Percentiles rank a stretch among this genome's conserved stretches.
Conservation (phyloP, 495 filamentous ascomycete genomes). For the Penicillium soppii region DNA sequence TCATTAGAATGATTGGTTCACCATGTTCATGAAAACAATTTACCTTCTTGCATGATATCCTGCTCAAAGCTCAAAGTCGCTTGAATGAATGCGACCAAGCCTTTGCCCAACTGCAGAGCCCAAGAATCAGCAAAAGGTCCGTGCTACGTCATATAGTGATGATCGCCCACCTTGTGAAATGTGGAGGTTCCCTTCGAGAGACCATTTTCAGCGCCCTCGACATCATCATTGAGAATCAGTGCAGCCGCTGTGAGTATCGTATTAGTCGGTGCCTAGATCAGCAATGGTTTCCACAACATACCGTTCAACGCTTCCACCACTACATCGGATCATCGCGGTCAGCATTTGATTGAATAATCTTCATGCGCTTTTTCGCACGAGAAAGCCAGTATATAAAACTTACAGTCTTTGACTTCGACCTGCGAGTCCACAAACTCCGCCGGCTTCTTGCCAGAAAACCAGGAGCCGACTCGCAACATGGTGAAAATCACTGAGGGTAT, state of each 20-base stretch:
- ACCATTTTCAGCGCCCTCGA: slow-evolving; percentile 76
- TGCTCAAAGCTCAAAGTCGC: slow-evolving; percentile 92
- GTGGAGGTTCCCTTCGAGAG: slow-evolving; percentile 74
- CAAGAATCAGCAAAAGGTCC: slow-evolving; percentile 6
- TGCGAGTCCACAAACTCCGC: slow-evolving; percentile 58
- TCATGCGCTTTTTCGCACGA: neutral
- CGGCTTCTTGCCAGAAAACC: slow-evolving; percentile 56
- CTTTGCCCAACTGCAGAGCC: slow-evolving; percentile 65
- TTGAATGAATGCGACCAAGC: slow-evolving; percentile 78
- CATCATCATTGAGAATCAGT: slow-evolving; percentile 90
- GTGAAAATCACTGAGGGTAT: slow-evolving; percentile 1
- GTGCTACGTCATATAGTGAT: slow-evolving; percentile 10
- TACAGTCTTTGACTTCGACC: slow-evolving; percentile 60
- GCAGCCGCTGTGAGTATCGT: slow-evolving; percentile 39
- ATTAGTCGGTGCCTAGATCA: neutral
- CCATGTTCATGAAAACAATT: slow-evolving; percentile 8
- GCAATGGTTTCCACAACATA: slow-evolving; percentile 23
- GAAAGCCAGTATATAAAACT: slow-evolving; percentile 17
- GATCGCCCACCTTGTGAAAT: slow-evolving; percentile 71
- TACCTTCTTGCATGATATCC: slow-evolving; percentile 84
- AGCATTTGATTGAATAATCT: slow-evolving; percentile 14
- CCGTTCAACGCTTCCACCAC: slow-evolving; percentile 66
- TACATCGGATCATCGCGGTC: slow-evolving; percentile 25
- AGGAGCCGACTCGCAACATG: slow-evolving; percentile 52
- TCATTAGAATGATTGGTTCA: slow-evolving; percentile 11